Conservation (phyloP, 2,329 filamentous ascomycete species). For the Teratosphaeria pseudoeucalypti region DNA sequence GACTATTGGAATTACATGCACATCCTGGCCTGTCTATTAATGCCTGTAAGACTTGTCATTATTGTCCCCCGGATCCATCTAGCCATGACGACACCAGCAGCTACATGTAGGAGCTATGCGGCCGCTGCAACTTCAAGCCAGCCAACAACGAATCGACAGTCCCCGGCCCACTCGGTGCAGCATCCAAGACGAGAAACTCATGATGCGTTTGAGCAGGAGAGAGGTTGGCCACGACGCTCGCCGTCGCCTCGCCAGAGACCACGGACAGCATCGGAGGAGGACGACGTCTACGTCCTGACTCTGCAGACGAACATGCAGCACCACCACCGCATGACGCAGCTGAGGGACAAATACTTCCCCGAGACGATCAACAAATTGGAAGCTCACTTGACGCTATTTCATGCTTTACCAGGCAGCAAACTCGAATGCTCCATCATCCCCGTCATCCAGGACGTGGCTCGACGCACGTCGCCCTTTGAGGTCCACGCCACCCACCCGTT, state of each 20-base stretch:
- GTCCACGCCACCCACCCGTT: constrained; percentile 31
- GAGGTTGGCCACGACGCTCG: not conserved
- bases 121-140: not conserved
- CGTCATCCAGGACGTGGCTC: constrained; percentile 21
- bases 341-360: constrained; percentile 34
- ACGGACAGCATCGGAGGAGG: constrained; percentile 12
- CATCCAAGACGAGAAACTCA: not conserved
- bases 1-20: not conserved
- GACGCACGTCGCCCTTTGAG: constrained; percentile 25
- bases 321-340: constrained; percentile 28
- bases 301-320: constrained; percentile 30
- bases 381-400: constrained; percentile 37
- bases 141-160: not conserved
- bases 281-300: constrained; percentile 34
- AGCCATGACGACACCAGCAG: not conserved
- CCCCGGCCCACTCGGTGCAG: not conserved
- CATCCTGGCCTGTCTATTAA: not conserved
- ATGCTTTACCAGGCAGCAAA: constrained; percentile 34
- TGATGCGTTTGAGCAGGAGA: not conserved
- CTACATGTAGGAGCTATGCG: not conserved
- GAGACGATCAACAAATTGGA: constrained; percentile 32
- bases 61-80: not conserved
- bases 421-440: constrained; percentile 26
- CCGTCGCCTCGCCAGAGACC: constrained; percentile 3
- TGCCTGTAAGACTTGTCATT: not conserved